Base-by-base conservation (phyloP, 345 rosid species). In the Salix koriyanagi region DNA sequence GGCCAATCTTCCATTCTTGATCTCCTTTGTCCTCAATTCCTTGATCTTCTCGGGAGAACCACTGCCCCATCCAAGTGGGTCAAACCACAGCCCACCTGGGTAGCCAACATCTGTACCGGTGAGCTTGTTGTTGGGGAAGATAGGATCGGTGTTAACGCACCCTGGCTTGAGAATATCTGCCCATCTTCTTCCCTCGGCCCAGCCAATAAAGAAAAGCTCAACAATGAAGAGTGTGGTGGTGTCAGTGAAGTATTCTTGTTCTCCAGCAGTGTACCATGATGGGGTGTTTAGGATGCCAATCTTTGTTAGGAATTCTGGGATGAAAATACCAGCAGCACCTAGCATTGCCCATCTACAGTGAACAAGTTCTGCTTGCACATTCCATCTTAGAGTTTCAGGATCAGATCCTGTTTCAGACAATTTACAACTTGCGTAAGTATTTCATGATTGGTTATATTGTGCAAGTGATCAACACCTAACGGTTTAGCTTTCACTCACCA, bases 61-160 rank as follows among this genome's bases (percentile, higher is more conserved):
- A 3, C 84, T 84, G 65, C 97, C 98, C 94, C 97, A 96, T 6
- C 99, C 99, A 62, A 96, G 85, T 2, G 98, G 99, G 87, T 96
- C 99, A 26, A 93, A 96, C 99, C 99, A 93, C 5, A 96, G 86
- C 73, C 99, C 97, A n/a, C 98, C 98, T 0, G 99, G 99, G 89
- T 96, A 96, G 16, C 98, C 99, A 13, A 96, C 99, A 25, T 96
- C 98, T 1, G 96, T 96, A 0, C 98, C 98, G 0, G 97, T 93
- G 73, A 96, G 91, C 85, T 93, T 96, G 90, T 93, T 93, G 94
- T 96, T 88, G 25, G 99, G 96, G 93, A 96, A 96, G 73, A 96
- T 82, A 4, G 98, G 97, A 84, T 93, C 98, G 2, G 98, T 96
- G 88, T 96, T 96, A 6, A 93, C 99, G 41, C 94, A 87, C 19